Evolutionary conservation across 805 yeast species (phyloP).

Genomic region (Huiozyma naganishii): DNA sequence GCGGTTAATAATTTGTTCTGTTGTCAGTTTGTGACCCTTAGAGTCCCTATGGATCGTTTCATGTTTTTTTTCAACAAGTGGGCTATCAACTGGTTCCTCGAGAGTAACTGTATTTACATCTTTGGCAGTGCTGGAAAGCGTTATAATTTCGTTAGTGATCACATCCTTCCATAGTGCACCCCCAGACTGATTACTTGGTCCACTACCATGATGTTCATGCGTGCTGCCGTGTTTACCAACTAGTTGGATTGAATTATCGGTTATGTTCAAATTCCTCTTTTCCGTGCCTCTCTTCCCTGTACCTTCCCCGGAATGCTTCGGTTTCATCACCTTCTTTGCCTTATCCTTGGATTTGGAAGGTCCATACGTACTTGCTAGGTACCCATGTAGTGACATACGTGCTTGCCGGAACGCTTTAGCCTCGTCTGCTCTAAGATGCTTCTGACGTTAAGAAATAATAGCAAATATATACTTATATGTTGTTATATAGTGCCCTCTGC

Average conservation of each 20-base stretch:
- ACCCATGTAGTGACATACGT: constrained; percentile 37
- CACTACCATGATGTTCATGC: neutral
- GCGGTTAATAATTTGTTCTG: constrained; percentile 9
- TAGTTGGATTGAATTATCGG: constrained; percentile 11
- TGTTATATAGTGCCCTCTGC: too few relatives aligned
- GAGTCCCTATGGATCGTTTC: constrained; percentile 51
- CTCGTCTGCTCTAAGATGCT: too few relatives aligned
- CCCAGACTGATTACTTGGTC: neutral
- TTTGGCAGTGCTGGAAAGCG: constrained; percentile 3
- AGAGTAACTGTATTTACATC: too few relatives aligned
- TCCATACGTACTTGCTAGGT: constrained; percentile 36
- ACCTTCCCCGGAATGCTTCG: constrained; percentile 21
- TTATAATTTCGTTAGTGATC: constrained; percentile 16
- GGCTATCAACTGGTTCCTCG: too few relatives aligned
- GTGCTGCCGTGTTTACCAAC: constrained; percentile 3
- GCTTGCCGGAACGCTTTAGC: too few relatives aligned
- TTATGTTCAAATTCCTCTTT: constrained; percentile 4
- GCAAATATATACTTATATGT: too few relatives aligned
- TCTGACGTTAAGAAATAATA: too few relatives aligned
- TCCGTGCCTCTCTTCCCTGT: constrained; percentile 2
- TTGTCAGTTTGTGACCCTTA: constrained; percentile 42
- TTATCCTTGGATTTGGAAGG: constrained; percentile 7
- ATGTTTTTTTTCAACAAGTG: too few relatives aligned
- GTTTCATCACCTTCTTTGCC: constrained; percentile 15
- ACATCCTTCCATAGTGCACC: constrained; percentile 21